Conservation (phyloP, 805 yeast species). For the Tetrapisispora namnaoensis region DNA sequence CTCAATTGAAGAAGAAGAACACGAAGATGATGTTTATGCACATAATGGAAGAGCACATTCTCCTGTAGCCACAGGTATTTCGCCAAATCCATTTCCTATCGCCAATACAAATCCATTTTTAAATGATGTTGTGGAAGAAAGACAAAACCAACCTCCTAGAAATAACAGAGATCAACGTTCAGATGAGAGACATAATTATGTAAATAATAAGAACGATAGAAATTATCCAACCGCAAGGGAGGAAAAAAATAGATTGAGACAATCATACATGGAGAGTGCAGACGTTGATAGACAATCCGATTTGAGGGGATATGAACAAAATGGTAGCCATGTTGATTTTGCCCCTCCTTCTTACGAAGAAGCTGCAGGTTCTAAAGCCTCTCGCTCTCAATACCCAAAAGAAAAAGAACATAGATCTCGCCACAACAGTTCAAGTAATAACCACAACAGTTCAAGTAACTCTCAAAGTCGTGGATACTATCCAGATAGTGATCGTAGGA, state of each 20-base stretch:
- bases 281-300: slow-evolving; percentile 1
- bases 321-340: not conserved
- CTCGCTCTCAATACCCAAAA: slow-evolving; percentile 6
- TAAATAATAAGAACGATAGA: slow-evolving; percentile 8
- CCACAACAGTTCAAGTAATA: slow-evolving; percentile 4
- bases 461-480: slow-evolving; percentile 8
- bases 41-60: slow-evolving; percentile 15
- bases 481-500: slow-evolving; percentile 6
- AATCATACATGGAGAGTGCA: slow-evolving; percentile 23
- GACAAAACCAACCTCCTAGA: not conserved
- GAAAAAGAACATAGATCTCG: slow-evolving; percentile 7
- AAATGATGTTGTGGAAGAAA: slow-evolving; percentile 14
- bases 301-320: slow-evolving; percentile 3
- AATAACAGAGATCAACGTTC: slow-evolving; percentile 10
- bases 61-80: slow-evolving; percentile 22
- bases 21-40: slow-evolving; percentile 12
- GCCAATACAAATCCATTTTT: slow-evolving; percentile 25
- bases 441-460: slow-evolving; percentile 1
- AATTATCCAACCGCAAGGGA: slow-evolving; percentile 30
- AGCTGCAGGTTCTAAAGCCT: slow-evolving; percentile 30
- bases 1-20: slow-evolving; percentile 30
- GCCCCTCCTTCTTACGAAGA: slow-evolving; percentile 18
- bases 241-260: slow-evolving; percentile 25
- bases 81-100: slow-evolving; percentile 10
- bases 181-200: not conserved